phyloP scores from a whole-genome alignment of 768 basidiomycete species.

The Aureoboletus auriporus region DNA sequence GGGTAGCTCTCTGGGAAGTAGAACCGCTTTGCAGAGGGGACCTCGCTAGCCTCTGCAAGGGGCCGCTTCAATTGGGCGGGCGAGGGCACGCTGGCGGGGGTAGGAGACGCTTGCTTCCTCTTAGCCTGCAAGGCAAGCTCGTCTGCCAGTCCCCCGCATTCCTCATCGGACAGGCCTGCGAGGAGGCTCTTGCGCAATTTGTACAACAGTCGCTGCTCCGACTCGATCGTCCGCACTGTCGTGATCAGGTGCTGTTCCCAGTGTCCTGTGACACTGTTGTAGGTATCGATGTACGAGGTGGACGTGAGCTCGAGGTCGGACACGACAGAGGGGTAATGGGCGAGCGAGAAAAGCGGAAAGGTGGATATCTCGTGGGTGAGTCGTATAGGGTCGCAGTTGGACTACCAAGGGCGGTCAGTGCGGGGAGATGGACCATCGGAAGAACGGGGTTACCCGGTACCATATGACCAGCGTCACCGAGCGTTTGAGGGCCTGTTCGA shows the following conservation, averaged over 20 bases:
- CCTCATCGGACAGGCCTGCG: conserved; percentile 51
- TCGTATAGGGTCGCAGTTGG: conserved; percentile 51
- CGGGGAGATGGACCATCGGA: not conserved
- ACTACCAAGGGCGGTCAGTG: conserved; percentile 29
- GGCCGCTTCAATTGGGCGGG: conserved; percentile 25
- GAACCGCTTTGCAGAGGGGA: conserved; percentile 25
- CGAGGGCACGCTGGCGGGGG: not conserved
- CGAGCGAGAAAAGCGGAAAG: conserved; percentile 63
- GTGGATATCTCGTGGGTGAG: conserved; percentile 55
- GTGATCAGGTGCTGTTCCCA: conserved; percentile 68
- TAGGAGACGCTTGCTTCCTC: conserved; percentile 11
- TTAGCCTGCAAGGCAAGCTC: conserved; percentile 49
- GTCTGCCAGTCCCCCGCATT: conserved; percentile 53
- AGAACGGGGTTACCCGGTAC: conserved; percentile 50
- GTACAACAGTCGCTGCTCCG: conserved; percentile 61
- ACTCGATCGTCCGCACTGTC: conserved; percentile 55
- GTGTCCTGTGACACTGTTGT: conserved; percentile 46
- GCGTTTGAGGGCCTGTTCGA: conserved; percentile 40
- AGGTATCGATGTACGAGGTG: conserved; percentile 58
- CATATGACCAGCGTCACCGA: conserved; percentile 66
- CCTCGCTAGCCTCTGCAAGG: conserved; percentile 20
- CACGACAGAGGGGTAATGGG: conserved; percentile 47
- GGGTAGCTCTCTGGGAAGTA: conserved; percentile 26
- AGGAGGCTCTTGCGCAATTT: conserved; percentile 56
- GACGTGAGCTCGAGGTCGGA: conserved; percentile 50